Conservation (phyloP, 2,329 filamentous ascomycete species). For the Colletotrichum cordylinicola region DNA sequence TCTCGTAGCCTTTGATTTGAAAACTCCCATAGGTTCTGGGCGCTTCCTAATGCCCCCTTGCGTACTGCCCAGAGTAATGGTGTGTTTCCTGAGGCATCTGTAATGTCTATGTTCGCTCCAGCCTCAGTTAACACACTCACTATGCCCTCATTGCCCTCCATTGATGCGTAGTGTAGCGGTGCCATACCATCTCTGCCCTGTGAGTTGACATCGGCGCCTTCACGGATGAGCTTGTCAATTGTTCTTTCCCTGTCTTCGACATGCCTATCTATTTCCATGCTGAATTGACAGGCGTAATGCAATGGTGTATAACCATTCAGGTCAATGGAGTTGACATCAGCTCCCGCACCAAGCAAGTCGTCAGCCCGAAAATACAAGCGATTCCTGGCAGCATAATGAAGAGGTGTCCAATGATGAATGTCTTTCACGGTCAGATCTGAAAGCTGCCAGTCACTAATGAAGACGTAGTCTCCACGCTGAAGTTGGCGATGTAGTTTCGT, state of each 20-base stretch:
- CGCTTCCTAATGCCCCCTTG: neutral
- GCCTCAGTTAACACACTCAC: neutral
- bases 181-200: neutral
- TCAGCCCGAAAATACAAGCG: rapidly evolving
- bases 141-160: neutral
- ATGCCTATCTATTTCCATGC: neutral
- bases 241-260: no score
- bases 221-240: neutral
- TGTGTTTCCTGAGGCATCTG: neutral
- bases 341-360: rapidly evolving
- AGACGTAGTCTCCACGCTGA: no score
- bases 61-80: neutral
- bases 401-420: neutral
- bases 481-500: no score
- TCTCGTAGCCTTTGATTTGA: neutral
- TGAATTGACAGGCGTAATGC: neutral
- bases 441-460: no score
- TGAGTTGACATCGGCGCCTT: neutral
- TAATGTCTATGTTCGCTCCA: neutral
- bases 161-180: neutral
- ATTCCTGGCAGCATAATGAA: neutral
- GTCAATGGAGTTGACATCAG: neutral
- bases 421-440: neutral
- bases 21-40: neutral
- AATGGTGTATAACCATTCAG: neutral